Evolutionary conservation across 768 basidiomycete species (phyloP), one percentile per base, ranked within the genome.

Genomic region (Amanita fuliginea): DNA sequence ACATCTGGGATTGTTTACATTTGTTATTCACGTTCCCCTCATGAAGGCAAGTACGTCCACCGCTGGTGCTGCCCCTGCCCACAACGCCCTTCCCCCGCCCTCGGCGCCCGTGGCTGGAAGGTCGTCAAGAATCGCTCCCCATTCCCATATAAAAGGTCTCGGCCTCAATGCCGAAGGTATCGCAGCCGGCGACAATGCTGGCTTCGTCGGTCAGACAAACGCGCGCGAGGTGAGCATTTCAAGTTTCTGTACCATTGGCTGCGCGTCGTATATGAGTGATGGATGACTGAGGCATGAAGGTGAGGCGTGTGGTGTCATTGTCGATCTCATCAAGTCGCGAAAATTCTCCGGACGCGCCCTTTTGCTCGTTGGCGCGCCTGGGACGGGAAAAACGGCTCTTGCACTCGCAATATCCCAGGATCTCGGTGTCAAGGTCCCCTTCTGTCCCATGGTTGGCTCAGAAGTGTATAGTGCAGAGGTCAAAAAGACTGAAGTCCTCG

Each of bases 401-500:
- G 94, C 96, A 1, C 67, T 98, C n/a, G 96, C 92, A 0, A 78
- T 98, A 22, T 85, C 92, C 5, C 94, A 97, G 52, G 96, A 98
- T 59, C 76, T 99, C 0, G 96, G 96, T 0, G 69, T 77, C 18
- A 96, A 96, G 59, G 94, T 97, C 1, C 96, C 96, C 0, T 98
- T 99, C 63, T 97, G 95, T 64, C 92, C 93, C 4, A 97, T 97
- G 91, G 96, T 98, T 37, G 96, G 96, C 0, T 86, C 83, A 16
- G 96, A 99, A 66, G 96, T 98, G 53, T 98, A 96, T 62, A 89
- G 84, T 35, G 82, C 88, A 2, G 95, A 98, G 66, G 93, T 99
- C 50, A 98, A 98, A 72, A 99, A 99, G 76, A 98, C 96, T 1
- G 96, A 98, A 62, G 94, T 98, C 4, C 70, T 99, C 16, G 91